Evolutionary conservation across 345 rosid species (phyloP), one percentile per base, ranked within the genome.

Genomic region (Salix brachista): DNA sequence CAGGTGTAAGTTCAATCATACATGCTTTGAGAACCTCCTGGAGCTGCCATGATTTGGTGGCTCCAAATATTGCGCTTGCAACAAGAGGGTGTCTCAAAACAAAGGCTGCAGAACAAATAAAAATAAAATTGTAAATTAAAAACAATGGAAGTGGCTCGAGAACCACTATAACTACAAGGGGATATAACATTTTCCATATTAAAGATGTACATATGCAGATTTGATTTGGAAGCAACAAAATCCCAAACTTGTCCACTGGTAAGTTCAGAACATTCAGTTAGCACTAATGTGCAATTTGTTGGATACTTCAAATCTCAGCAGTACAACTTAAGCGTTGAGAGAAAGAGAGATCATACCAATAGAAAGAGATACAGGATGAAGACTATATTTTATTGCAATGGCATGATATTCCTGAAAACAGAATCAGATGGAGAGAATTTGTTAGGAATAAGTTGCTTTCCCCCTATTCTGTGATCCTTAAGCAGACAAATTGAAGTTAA

Each of bases 291-390:
- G 54, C 54, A 16, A 48, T 48, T 48, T 16, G 19, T 17, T 48
- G 16, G 16, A 3, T 42, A 11, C 48, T 42, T 42, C 48, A 42
- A 11, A 42, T 42, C 48, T 42, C 11, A 2, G 14, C 18, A 14
- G 54, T 39, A 39, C 11, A 39, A 8, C 54, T 48, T 14, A 4
- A 17, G 21, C 65, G 44, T 5, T 30, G 1, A 5, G 9, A 76
- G 30, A 32, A 8, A 74, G 56, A 65, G 75, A 65, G 21, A 46
- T 13, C 64, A 78, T 85, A 89, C 91, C 89, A 46, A 85, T 83
- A 67, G 93, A 86, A 75, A 89, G 87, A 56, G 82, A 78, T 58
- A 85, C 86, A 36, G 93, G 93, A 81, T 73, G 83, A 74, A 90
- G 76, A 30, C 85, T 80, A 65, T 85, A 76, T 65, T 82, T 81